Evolutionary conservation across 2,329 filamentous ascomycete species (phyloP), one percentile per base, ranked within the genome.

Genomic region (Colletotrichum tofieldiae): DNA sequence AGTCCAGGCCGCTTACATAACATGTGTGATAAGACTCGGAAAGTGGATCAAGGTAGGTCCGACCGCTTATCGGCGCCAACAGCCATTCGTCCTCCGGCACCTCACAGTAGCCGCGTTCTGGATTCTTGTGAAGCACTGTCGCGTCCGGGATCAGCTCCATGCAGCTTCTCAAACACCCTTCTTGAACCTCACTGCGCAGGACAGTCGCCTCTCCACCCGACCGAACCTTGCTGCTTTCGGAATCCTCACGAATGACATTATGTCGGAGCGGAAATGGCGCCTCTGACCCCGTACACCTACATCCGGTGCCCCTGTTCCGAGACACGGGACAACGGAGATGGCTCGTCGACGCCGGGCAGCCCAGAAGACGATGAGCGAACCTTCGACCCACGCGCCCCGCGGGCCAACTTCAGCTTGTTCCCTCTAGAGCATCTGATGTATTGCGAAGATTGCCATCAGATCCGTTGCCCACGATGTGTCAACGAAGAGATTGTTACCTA

Each of bases 361-460:
- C 81, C 89, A 37, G 91, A 94, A 62, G 91, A 93, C 71, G 93
- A 94, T 75, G 93, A 94, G 71, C 87, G 89, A 73, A 93, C 94
- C 5, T 98, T 99, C 81, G 93, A 99, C 80, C 95, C 96, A 2
- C 91, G 93, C 77, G 92, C 92, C 73, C 90, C 93, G 20, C 92
- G 95, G 47, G 93, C 96, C 71, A 96, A 95, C 81, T 98, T 94
- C 86, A 95, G 94, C 75, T 87, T 99, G 41, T 98, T 96, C 79
- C 96, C 96, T 0, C 91, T 98, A 55, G 96, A 98, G 79, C 92
- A 98, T 80, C 89, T 99, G 35, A 89, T 98, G 51, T 99, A 97
- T 85, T 99, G 96, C 85, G 96, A 98, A 80, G 96, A 98, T 81
- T 99, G 96, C 82, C 94, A 97, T 80, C 93, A 98, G 82, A 97